A percentile compares a stretch with the other conserved stretches of the same genome.
Conservation (phyloP, 495 filamentous ascomycete species). For the Annulohypoxylon nitens region DNA sequence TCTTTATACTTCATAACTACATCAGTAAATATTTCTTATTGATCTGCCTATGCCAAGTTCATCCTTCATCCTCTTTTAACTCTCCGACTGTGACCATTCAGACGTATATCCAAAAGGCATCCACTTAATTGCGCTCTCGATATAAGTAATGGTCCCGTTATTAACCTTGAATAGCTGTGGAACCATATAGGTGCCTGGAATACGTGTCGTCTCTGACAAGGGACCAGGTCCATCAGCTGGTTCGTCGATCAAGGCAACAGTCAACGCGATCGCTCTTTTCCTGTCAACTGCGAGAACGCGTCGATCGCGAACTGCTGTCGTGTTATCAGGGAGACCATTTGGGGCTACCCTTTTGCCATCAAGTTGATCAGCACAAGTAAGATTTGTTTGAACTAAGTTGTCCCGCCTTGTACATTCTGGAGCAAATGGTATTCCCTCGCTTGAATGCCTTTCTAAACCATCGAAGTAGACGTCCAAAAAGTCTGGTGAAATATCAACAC, state of each 20-base stretch:
- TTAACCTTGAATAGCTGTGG: conserved; percentile 44
- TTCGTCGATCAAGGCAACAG: conserved; percentile 41
- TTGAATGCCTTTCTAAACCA: conserved; percentile 45
- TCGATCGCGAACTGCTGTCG: conserved; percentile 41
- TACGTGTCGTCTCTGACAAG: conserved; percentile 28
- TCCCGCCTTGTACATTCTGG: conserved; percentile 38
- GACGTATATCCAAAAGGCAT: conserved; percentile 46
- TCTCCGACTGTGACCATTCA: conserved; percentile 29
- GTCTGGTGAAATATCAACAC: conserved; percentile 16
- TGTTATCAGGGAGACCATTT: conserved; percentile 41
- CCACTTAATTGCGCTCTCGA: conserved; percentile 47
- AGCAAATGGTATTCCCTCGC: conserved; percentile 35
- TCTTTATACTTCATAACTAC: neutral
- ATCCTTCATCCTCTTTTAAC: neutral
- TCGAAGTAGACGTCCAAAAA: conserved; percentile 36
- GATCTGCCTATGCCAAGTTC: neutral
- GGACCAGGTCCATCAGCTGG: conserved; percentile 38
- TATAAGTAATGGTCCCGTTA: conserved; percentile 36
- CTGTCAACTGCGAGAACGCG: conserved; percentile 36
- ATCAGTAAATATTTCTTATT: neutral
- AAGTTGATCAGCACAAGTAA: conserved; percentile 44
- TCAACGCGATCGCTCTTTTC: conserved; percentile 32
- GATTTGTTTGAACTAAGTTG: conserved; percentile 34
- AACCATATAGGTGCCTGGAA: conserved; percentile 45
- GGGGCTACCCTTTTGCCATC: conserved; percentile 37